These are phyloP conservation scores for Brassica rapa DNA, from an alignment of 345 rosid species.

Conservation along the genomic window DNA sequence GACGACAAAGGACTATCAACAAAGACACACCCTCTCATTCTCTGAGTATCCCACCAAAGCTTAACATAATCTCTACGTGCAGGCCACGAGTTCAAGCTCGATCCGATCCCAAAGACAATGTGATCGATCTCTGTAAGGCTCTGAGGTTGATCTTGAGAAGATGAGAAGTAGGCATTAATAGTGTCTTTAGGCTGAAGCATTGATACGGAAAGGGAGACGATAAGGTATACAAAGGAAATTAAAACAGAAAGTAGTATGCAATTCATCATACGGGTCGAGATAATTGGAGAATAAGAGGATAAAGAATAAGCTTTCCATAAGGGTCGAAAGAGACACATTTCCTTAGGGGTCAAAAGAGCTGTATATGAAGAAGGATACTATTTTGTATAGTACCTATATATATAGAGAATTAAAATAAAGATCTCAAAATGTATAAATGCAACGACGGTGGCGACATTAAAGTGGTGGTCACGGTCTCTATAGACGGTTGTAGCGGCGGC, in stretches of 20 bases:
- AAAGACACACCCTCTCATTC: conserved; percentile 79
- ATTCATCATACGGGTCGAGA: conserved; percentile 36
- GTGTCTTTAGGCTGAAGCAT: conserved; percentile 43
- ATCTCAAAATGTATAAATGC: background rate
- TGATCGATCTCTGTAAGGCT: conserved; percentile 51
- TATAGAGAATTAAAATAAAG: background rate
- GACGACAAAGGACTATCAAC: conserved; percentile 40
- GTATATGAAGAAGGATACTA: background rate
- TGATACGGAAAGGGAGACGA: conserved; percentile 48
- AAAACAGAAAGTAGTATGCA: conserved; percentile 46
- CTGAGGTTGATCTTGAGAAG: conserved; percentile 39
- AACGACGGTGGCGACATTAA: conserved; percentile 1
- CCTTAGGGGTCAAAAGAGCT: background rate
- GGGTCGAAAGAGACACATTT: conserved; percentile 44
- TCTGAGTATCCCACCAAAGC: conserved; percentile 71
- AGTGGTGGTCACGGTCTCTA: conserved; percentile 30
- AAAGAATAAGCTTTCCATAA: conserved; percentile 42
- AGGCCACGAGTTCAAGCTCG: conserved; percentile 58
- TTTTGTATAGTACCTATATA: background rate
- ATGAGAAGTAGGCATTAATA: conserved; percentile 24
- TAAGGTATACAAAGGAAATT: conserved; percentile 48
- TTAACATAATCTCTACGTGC: conserved; percentile 58
- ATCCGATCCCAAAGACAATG: conserved; percentile 70
- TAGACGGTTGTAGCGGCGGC: conserved; percentile 16
- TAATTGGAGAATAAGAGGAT: conserved; percentile 29